Base-by-base conservation (phyloP, 2,329 filamentous ascomycete species). In the Fusarium sp. region DNA sequence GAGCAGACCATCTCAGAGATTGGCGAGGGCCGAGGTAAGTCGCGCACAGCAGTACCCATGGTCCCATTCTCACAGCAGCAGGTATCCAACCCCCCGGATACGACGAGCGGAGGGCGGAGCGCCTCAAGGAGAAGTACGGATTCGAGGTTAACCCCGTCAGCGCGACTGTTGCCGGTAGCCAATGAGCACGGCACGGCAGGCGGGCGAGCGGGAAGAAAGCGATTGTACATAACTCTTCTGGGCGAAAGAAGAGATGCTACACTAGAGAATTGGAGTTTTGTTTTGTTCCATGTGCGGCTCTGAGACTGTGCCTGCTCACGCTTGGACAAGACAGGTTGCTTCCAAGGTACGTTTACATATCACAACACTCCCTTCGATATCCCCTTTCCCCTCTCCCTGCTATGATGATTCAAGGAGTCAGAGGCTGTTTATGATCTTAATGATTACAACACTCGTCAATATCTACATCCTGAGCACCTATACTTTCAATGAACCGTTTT, bases 121-220 rank as follows among this genome's bases (percentile, higher is more conserved):
- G 92, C 74, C 86, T 97, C 79, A 90, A 92, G 86, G 90, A 93
- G 81, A 92, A 90, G 80, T 97, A 97, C 77, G 93, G 93, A 64
- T 88, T 96, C 76, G 93, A 97, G 71, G 89, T 97, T 76, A 87
- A 90, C 76, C 86, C 89, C 60, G 87, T 90, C 71, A 86, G 80
- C 62, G 83, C 85, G 44, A 82, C 81, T 51, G 79, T 81, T 70
- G 82, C 87, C 59, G 80, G 79, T 63, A 81, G 80, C 76, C 76
- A 77, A 76, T 81, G 76, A 77, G 70, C 51, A 70, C 44, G 64
- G 64, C 54, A 59, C 44, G 64, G 68, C 51, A 58, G 40, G 55
- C 61, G 56, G 67, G 63, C 67, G 69, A 79, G 75, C 67, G 75
- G 65, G 68, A 66, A 62, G 65, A 61, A 65, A 72, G 69, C 64